A percentile compares a stretch with the other conserved stretches of the same genome.
Conservation (phyloP, 2,329 filamentous ascomycete genomes). For the Beauveria pseudobassiana region DNA sequence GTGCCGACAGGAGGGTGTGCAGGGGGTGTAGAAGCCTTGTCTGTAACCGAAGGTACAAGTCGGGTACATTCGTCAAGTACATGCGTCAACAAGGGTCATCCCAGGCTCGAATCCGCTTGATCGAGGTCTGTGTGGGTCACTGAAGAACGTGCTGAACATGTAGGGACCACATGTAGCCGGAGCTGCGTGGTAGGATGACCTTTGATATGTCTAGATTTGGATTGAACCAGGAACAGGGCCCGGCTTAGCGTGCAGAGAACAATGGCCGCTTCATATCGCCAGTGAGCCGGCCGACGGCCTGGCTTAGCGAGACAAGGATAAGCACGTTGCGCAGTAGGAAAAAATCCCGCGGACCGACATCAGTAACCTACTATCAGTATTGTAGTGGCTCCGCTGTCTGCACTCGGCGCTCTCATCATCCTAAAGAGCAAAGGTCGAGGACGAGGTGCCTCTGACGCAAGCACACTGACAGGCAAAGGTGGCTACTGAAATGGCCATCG, state of each 20-base stretch:
- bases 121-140: conserved; percentile 2
- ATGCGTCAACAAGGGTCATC: neutral
- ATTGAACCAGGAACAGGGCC: neutral
- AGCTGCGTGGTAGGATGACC: neutral
- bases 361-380: neutral
- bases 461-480: neutral
- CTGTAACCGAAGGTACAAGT: conserved; percentile 6
- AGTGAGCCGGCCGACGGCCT: neutral
- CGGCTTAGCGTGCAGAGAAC: neutral
- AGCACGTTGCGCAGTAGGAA: neutral
- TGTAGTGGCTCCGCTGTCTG: neutral
- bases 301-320: neutral
- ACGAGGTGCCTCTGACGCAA: neutral
- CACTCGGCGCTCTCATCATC: neutral
- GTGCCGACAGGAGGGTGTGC: neutral
- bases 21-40: neutral
- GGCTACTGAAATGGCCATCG: neutral
- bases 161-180: neutral
- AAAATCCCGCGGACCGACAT: neutral
- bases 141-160: neutral
- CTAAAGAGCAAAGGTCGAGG: neutral
- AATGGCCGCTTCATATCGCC: neutral
- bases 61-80: neutral
- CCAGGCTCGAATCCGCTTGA: neutral
- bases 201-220: neutral